Evolutionary conservation across 2,329 filamentous ascomycete genomes (phyloP).

Genomic region (Penicillium sp.): DNA sequence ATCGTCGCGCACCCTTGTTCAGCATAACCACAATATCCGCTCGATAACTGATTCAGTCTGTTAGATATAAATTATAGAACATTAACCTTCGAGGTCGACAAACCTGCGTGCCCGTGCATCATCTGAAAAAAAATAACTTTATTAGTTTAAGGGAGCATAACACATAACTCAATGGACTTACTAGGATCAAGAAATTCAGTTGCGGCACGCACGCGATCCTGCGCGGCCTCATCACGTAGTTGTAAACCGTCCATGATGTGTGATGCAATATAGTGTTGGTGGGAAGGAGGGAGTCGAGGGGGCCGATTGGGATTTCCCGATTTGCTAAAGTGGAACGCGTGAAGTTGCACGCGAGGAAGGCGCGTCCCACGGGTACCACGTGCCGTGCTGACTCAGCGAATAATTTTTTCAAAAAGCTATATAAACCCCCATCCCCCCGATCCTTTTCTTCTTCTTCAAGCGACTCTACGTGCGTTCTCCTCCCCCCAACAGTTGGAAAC

Average conservation of each 20-base stretch:
- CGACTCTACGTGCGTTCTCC: constrained; percentile 13
- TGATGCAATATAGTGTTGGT: constrained; percentile 17
- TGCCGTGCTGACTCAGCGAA: neutral
- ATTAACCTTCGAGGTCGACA: constrained; percentile 9
- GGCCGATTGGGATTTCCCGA: constrained; percentile 24
- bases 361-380: constrained; percentile 1
- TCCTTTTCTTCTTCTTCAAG: constrained; percentile 13
- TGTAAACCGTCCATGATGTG: constrained; percentile 67
- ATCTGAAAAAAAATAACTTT: constrained; percentile 41
- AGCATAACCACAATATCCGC: constrained; percentile 81
- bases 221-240: constrained; percentile 80
- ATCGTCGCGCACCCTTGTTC: constrained; percentile 59
- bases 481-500: constrained; percentile 5
- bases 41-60: constrained; percentile 68
- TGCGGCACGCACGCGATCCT: constrained; percentile 81
- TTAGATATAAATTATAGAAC: constrained; percentile 13
- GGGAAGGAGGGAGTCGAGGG: constrained; percentile 17
- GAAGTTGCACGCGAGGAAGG: constrained; percentile 1
- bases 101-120: constrained; percentile 59
- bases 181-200: constrained; percentile 91
- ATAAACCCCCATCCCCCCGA: constrained; percentile 3
- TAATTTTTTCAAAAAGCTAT: constrained; percentile 8
- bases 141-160: constrained; percentile 10
- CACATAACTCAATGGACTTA: constrained; percentile 48
- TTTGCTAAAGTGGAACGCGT: constrained; percentile 38